Base-by-base conservation (phyloP, 164 flowering plant species). In the Piper betle region DNA sequence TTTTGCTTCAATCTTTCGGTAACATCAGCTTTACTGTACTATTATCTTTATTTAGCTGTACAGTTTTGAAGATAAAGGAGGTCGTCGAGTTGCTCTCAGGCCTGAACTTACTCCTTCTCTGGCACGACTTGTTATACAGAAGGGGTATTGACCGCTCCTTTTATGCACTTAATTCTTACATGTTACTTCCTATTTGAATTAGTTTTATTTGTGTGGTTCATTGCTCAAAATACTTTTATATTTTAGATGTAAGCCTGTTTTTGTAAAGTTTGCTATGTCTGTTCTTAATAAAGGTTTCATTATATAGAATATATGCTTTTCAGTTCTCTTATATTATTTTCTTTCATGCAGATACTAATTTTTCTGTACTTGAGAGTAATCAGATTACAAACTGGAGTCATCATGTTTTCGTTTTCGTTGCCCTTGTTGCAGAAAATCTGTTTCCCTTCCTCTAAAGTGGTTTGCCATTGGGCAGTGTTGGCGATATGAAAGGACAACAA, bases 61-160 rank as follows among this genome's bases (percentile, higher is more conserved):
- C 61, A 80, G 83, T 72, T 89, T 92, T 76, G 96, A 92, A 71
- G 98, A 92, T 77, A 82, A 91, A 37, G 98, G 98, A 60, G 87
- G 82, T 62, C 98, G 94, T 13, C 93, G 96, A 66, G 98, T 89
- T 74, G 96, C 98, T 38, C 77, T 89, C 74, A 83, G 98, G 80
- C 98, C 97, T 61, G 98, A 92, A 73, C 96, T 92, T 53, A 92
- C 98, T 62, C 98, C 97, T 54, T 92, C 96, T 63, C 64, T 89
- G 72, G 97, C 96, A 46, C 84, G 98, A 62, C 86, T 92, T 56
- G 96, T 87, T 63, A 84, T 92, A 69, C 98, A 89, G 71, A 92
- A 92, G 74, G 97, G 98, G 98, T 87, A 87, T 25, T 54, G 55
- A 37, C 53, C 7, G 19, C 60, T 58, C 0, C 16, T 16, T 40